Base-by-base conservation (phyloP, 345 rosid genomes). In the Salix viminalis region DNA sequence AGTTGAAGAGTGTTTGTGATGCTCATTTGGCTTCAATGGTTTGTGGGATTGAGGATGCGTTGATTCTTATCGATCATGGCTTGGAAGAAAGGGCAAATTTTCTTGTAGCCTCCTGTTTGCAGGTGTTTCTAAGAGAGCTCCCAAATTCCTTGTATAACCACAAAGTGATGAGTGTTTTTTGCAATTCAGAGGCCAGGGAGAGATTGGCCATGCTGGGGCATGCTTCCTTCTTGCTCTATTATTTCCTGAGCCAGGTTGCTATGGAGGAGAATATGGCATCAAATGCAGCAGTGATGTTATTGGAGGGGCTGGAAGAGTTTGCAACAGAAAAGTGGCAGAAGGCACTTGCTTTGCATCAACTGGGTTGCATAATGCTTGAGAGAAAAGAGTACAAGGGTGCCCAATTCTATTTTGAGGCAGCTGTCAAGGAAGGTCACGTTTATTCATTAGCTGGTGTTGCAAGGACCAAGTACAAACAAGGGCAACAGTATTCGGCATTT, bases 31-130 rank as follows among this genome's bases (percentile, higher is more conserved):
- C 96, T 79, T 88, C 93, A 13, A 69, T 86, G 23, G 89, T 91
- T 64, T 62, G 79, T 62, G 75, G 74, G 75, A 60, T 90, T 12
- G 91, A 89, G 48, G 89, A 90, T 75, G 97, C 93, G 10, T 79
- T 93, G 78, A 76, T 85, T 78, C 86, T 96, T 60, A 85, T 96
- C 19, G 94, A 90, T 58, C 86, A 88, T 61, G 97, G 92, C 34
- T 74, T 96, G 71, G 98, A 93, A 80, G 97, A 89, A 79, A 86
- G 76, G 42, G 88, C 94, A 9, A 77, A 79, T 79, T 89, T 89
- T 81, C 91, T 96, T 7, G 92, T 90, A 37, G 92, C 92, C 71
- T 87, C 99, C 79, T 96, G 99, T 88, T 86, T 96, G 83, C 97
- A 91, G 76, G 89, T 88, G 75, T 79, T 95, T 62, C 82, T 96